Evolutionary conservation across 495 filamentous ascomycete species (phyloP).

Genomic region (Geopyxis carbonaria): DNA sequence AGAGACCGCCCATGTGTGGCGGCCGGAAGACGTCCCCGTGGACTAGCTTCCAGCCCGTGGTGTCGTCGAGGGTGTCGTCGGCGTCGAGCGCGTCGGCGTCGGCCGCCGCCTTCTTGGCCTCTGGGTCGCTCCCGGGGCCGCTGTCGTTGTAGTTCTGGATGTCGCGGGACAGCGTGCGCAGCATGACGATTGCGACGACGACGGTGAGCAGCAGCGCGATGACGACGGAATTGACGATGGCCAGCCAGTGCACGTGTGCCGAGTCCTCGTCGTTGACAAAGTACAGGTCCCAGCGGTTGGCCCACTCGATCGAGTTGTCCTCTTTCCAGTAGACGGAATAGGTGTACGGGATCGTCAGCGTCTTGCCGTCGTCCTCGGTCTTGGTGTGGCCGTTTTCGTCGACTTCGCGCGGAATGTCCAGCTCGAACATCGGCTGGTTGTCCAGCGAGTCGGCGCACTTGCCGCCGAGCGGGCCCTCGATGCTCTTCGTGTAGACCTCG

Average conservation of each 20-base stretch:
- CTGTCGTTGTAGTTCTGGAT: slow-evolving; percentile 56
- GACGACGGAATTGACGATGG: slow-evolving; percentile 77
- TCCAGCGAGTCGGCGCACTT: slow-evolving; percentile 34
- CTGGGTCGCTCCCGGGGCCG: slow-evolving; percentile 35
- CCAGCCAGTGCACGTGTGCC: slow-evolving; percentile 76
- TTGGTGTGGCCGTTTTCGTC: slow-evolving; percentile 31
- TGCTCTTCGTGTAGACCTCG: slow-evolving; percentile 81
- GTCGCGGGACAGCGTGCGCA: slow-evolving; percentile 65
- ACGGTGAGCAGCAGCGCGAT: slow-evolving; percentile 70
- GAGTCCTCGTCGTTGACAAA: slow-evolving; percentile 83
- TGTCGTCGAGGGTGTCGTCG: slow-evolving; percentile 65
- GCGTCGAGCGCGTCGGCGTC: slow-evolving; percentile 51
- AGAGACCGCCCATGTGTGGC: slow-evolving; percentile 54
- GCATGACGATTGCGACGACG: slow-evolving; percentile 71
- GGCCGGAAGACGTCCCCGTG: slow-evolving; percentile 86
- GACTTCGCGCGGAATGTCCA: slow-evolving; percentile 41
- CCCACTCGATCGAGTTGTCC: slow-evolving; percentile 69
- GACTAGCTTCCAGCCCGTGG: slow-evolving; percentile 86
- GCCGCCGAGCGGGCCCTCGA: slow-evolving; percentile 30
- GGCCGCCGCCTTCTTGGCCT: slow-evolving; percentile 48
- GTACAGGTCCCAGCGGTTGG: slow-evolving; percentile 78
- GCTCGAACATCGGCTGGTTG: slow-evolving; percentile 36
- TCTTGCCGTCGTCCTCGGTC: slow-evolving; percentile 45
- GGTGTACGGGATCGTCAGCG: slow-evolving; percentile 65
- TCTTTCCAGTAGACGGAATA: slow-evolving; percentile 90